Evolutionary conservation across 139 green algal genomes (phyloP).

Genomic region (Chlamydomonas schloesseri): DNA sequence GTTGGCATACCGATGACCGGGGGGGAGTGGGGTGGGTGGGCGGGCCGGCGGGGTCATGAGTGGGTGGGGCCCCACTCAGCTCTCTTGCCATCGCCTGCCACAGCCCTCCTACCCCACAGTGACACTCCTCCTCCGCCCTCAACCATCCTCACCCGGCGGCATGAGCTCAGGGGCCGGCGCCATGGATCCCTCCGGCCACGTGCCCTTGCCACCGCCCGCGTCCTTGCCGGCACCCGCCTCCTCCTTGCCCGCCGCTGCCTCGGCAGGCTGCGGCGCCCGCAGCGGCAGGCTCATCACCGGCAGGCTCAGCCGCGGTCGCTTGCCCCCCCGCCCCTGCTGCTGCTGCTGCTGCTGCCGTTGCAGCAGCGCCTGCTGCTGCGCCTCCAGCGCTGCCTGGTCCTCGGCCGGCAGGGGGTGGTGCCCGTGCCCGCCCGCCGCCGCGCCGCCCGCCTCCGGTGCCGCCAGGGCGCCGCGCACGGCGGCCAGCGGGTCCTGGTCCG

Average conservation of each 20-base stretch:
- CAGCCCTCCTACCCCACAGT: background rate
- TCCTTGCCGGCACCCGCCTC: too few species aligned
- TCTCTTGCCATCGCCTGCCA: background rate
- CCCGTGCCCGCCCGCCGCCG: background rate
- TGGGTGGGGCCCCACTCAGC: too few species aligned
- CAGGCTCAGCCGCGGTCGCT: constrained; percentile 17
- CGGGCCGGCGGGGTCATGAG: too few species aligned
- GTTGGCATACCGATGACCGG: too few species aligned
- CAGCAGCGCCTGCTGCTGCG: constrained; percentile 4
- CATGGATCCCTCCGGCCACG: background rate
- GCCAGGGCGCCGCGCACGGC: background rate
- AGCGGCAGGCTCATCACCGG: constrained; percentile 6
- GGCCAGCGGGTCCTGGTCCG: constrained; percentile 6
- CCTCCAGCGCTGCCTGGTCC: background rate
- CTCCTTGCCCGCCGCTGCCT: background rate
- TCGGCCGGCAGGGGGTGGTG: background rate
- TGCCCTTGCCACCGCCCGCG: too few species aligned
- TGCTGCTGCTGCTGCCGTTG: background rate
- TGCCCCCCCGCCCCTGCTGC: background rate
- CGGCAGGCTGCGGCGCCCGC: background rate
- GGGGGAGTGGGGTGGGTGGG: background rate
- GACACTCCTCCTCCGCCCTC: background rate
- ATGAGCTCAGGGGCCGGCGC: constrained; percentile 16
- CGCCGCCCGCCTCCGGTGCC: background rate
- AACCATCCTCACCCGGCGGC: background rate